Evolutionary conservation across 2,329 filamentous ascomycete species (phyloP).

Genomic region (Aspergillus clavatus): DNA sequence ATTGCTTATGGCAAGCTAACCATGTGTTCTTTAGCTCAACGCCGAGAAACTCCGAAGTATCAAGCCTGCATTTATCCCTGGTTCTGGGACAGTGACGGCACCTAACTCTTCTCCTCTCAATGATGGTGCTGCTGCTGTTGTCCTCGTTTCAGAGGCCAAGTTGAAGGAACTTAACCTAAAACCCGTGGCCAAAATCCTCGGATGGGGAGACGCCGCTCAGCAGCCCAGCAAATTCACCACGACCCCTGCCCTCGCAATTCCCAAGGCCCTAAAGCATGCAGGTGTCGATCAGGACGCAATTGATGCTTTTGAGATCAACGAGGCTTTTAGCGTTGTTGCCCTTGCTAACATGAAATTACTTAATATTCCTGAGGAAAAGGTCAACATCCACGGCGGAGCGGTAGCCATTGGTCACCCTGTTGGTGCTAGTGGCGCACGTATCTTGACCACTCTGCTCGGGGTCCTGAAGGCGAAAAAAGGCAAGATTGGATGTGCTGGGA

Average conservation of each 20-base stretch:
- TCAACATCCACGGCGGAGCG: slow-evolving; percentile 92
- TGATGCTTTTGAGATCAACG: slow-evolving; percentile 98
- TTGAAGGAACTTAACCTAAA: slow-evolving; percentile 87
- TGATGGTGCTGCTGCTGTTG: slow-evolving; percentile 86
- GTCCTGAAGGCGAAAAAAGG: slow-evolving; percentile 86
- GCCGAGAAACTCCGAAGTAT: slow-evolving; percentile 77
- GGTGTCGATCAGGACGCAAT: slow-evolving; percentile 71
- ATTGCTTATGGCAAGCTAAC: slow-evolving; percentile 1
- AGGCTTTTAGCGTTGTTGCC: slow-evolving; percentile 95
- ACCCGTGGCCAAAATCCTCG: slow-evolving; percentile 92
- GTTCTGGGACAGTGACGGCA: slow-evolving; percentile 79
- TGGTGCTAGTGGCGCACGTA: slow-evolving; percentile 88
- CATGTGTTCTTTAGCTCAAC: slow-evolving; percentile 52
- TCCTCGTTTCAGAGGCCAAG: slow-evolving; percentile 91
- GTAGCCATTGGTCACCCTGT: slow-evolving; percentile 95
- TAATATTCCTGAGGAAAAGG: slow-evolving; percentile 70
- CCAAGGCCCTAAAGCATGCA: slow-evolving; percentile 95
- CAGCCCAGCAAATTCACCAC: slow-evolving; percentile 94
- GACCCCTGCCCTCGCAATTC: slow-evolving; percentile 86
- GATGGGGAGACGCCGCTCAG: slow-evolving; percentile 92
- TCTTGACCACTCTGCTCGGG: slow-evolving; percentile 82
- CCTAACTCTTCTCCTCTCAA: slow-evolving; percentile 96
- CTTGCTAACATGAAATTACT: slow-evolving; percentile 95
- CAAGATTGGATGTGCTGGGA: slow-evolving; percentile 89
- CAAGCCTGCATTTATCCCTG: slow-evolving; percentile 75